A percentile compares a stretch with the other conserved stretches of the same genome.
phyloP scores from a whole-genome alignment of 1,139 yeast genomes.

The Protomyces macrosporus region DNA sequence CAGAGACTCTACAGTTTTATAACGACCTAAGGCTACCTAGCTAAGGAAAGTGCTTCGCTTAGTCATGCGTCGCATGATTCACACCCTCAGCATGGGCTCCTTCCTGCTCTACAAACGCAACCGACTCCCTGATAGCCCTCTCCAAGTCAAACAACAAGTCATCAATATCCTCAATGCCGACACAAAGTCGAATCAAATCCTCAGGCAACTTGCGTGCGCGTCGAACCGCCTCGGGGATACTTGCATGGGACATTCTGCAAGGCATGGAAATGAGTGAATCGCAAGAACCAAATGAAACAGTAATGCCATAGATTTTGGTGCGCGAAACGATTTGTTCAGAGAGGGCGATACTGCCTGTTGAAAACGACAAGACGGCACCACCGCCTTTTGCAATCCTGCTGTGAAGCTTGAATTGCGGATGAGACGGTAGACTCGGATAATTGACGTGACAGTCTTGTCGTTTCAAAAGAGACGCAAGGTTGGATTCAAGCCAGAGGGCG shows the following conservation, averaged over 20 bases:
- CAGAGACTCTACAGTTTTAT: too few relatives aligned
- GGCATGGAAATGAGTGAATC: constrained; percentile 79
- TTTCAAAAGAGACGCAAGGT: neutral
- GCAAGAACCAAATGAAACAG: constrained; percentile 92
- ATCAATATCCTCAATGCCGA: constrained; percentile 80
- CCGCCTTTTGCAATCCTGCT: constrained; percentile 72
- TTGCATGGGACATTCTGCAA: constrained; percentile 85
- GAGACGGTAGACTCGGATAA: constrained; percentile 74
- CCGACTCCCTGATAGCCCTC: constrained; percentile 9
- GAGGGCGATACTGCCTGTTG: constrained; percentile 67
- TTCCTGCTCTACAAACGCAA: constrained; percentile 8
- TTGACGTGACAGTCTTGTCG: constrained; percentile 59
- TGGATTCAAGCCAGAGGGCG: constrained; percentile 57
- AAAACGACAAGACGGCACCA: constrained; percentile 85
- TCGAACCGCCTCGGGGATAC: constrained; percentile 75
- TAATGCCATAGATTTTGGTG: constrained; percentile 74
- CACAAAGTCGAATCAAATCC: constrained; percentile 75
- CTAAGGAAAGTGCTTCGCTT: neutral
- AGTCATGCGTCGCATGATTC: constrained; percentile 21
- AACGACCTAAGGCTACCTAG: too few relatives aligned
- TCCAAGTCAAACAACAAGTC: constrained; percentile 64
- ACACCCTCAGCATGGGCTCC: constrained; percentile 20
- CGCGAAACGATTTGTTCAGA: constrained; percentile 71
- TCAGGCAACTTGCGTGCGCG: constrained; percentile 78
- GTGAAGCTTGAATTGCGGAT: constrained; percentile 71